These are phyloP conservation scores for Talaromyces amestolkiae DNA, from an alignment of 2,329 filamentous ascomycete genomes.

Conservation along the genomic window DNA sequence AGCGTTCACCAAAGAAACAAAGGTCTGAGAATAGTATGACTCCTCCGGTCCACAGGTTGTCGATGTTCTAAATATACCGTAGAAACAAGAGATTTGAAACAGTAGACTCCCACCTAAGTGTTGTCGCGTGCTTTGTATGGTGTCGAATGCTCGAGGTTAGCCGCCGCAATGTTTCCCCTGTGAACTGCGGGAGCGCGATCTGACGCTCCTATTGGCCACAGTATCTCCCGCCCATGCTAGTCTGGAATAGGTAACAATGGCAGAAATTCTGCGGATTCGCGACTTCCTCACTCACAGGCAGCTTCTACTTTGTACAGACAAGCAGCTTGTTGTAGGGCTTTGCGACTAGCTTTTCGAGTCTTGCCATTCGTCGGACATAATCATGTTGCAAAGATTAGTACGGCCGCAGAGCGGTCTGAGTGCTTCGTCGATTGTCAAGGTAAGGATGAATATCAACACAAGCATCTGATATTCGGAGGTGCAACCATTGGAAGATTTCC, in stretches of 20 bases:
- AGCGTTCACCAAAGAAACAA: neutral
- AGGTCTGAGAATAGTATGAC: constrained; percentile 16
- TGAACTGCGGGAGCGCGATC: neutral
- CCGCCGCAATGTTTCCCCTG: neutral
- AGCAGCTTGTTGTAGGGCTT: constrained; percentile 5
- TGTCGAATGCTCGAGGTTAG: constrained; percentile 2
- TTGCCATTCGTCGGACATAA: neutral
- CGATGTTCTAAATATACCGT: constrained; percentile 9
- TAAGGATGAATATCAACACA: neutral
- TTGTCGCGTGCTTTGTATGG: constrained; percentile 9
- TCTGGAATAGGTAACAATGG: constrained; percentile 27
- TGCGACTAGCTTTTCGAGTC: neutral
- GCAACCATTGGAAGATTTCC: neutral
- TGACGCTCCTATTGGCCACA: constrained; percentile 20
- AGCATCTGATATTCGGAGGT: neutral
- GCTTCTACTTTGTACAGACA: constrained; percentile 22
- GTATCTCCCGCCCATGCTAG: constrained; percentile 23
- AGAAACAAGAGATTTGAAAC: constrained; percentile 14
- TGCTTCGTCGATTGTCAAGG: constrained; percentile 36
- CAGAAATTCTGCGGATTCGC: constrained; percentile 35
- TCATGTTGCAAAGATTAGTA: constrained; percentile 43
- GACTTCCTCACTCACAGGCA: constrained; percentile 17
- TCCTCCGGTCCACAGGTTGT: constrained; percentile 19
- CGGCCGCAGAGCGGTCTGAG: constrained; percentile 47
- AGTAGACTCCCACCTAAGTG: neutral